phyloP scores from a whole-genome alignment of 2,329 filamentous ascomycete species.

The Fusarium proliferatum region DNA sequence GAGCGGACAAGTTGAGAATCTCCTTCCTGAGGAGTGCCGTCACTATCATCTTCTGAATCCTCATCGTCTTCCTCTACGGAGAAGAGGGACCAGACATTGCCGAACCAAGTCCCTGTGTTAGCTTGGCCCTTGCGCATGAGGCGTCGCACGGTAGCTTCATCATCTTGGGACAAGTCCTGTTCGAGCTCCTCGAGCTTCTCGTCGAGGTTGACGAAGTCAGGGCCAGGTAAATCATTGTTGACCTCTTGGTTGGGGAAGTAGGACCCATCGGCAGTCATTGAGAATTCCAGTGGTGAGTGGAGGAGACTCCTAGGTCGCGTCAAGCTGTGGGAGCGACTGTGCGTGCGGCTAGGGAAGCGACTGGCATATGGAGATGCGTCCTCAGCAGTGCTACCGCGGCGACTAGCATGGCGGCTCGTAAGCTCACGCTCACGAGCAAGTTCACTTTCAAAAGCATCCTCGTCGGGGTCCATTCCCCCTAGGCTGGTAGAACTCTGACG shows the following conservation, averaged over 20 bases:
- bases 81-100: conserved; percentile 70
- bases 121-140: conserved; percentile 65
- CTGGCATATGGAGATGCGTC: conserved; percentile 54
- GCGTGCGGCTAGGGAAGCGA: conserved; percentile 59
- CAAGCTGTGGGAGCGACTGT: conserved; percentile 52
- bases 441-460: conserved; percentile 64
- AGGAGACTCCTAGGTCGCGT: conserved; percentile 53
- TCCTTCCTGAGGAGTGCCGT: conserved; percentile 46
- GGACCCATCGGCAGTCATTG: conserved; percentile 41
- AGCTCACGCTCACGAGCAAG: conserved; percentile 62
- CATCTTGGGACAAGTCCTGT: conserved; percentile 62
- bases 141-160: conserved; percentile 68
- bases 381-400: conserved; percentile 58
- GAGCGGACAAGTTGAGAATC: conserved; percentile 45
- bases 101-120: conserved; percentile 69
- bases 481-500: conserved; percentile 73
- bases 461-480: conserved; percentile 63
- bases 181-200: conserved; percentile 68
- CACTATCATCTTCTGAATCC: conserved; percentile 57
- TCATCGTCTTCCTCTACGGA: conserved; percentile 71
- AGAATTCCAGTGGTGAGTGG: conserved; percentile 57
- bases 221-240: conserved; percentile 59
- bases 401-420: conserved; percentile 60
- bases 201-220: conserved; percentile 72
- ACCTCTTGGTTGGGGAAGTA: conserved; percentile 39